These are phyloP conservation scores for Aphanoascus verrucosus DNA, from an alignment of 2,329 filamentous ascomycete species.

Conservation along the genomic window DNA sequence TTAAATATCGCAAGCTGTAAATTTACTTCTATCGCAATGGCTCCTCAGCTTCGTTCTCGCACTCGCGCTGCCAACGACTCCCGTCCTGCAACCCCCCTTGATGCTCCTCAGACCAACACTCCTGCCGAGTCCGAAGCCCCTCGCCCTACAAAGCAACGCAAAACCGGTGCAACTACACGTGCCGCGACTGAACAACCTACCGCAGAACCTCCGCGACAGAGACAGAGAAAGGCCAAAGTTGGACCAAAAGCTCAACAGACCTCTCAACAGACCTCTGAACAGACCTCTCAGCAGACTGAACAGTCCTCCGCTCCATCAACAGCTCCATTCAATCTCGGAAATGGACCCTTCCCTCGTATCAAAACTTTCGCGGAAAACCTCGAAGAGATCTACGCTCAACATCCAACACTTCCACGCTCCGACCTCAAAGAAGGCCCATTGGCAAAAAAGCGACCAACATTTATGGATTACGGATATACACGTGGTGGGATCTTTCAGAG, in stretches of 20 bases:
- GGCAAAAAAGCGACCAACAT: neutral
- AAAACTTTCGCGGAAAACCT: neutral
- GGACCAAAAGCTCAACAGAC: constrained; percentile 1
- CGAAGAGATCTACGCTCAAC: too few relatives aligned
- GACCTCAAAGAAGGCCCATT: neutral
- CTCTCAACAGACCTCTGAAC: neutral
- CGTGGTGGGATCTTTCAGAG: constrained; percentile 3
- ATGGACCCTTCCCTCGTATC: too few relatives aligned
- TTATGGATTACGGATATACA: neutral
- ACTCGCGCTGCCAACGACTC: constrained; percentile 23
- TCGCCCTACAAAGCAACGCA: constrained; percentile 26
- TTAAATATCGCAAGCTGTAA: constrained; percentile 17
- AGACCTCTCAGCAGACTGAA: neutral
- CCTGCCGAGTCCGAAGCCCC: constrained; percentile 23
- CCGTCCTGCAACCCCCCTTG: constrained; percentile 25
- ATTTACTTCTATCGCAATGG: constrained; percentile 19
- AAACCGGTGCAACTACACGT: constrained; percentile 19
- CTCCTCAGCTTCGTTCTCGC: constrained; percentile 30
- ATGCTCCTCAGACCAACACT: constrained; percentile 18
- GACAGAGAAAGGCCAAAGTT: constrained; percentile 12
- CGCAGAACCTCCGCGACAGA: constrained; percentile 16
- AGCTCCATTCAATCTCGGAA: too few relatives aligned
- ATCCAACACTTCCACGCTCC: too few relatives aligned
- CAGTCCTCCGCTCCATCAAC: neutral
- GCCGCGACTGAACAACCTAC: constrained; percentile 2